Base-by-base conservation (phyloP, 805 yeast species). In the Hanseniaspora guilliermondii region DNA sequence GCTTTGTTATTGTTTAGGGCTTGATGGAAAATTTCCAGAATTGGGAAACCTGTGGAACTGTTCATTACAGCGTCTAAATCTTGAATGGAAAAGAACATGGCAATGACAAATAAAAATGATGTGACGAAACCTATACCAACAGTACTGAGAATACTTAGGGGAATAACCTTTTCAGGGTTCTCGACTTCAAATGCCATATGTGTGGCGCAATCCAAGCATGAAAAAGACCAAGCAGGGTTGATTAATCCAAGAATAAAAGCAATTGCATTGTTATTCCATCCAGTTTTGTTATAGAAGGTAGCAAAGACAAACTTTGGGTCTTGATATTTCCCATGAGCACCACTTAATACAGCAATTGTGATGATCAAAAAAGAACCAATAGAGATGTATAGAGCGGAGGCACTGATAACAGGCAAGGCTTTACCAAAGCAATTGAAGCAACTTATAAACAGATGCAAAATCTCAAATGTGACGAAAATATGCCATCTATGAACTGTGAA, bases 191-290 rank as follows among this genome's bases (percentile, higher is more conserved):
- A 87, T 2, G 86, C 82, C 76, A 82, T 73, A 60, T 82, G 87
- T 6, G 87, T 80, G 2, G 86, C 86, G 59, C 81, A 77, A 63
- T 82, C 88, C 48, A 81, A 68, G 61, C 87, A 81, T 27, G 81
- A 73, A 64, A 82, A 81, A 5, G 83, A 78, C 85, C 85, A 82
- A 47, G 80, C 81, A 7, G 86, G 85, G 61, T 81, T 82, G 61
- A 82, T 77, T 47, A 82, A 67, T 27, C 87, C 87, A 6, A 80
- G 76, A 53, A 82, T 76, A 59, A 81, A 79, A 0, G 85, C 83
- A 63, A 81, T 78, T 12, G 78, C 85, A 14, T 74, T 61, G 30
- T 71, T 70, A 35, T 68, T 61, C 85, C 86, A 81, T 42, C 87
- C 87, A 1, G 85, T 79, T 54, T 71, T 74, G 59, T 79, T 79